These are phyloP conservation scores for Plasmodium falciparum DNA, from an alignment of 169 alveolate species.

Conservation along the genomic window DNA sequence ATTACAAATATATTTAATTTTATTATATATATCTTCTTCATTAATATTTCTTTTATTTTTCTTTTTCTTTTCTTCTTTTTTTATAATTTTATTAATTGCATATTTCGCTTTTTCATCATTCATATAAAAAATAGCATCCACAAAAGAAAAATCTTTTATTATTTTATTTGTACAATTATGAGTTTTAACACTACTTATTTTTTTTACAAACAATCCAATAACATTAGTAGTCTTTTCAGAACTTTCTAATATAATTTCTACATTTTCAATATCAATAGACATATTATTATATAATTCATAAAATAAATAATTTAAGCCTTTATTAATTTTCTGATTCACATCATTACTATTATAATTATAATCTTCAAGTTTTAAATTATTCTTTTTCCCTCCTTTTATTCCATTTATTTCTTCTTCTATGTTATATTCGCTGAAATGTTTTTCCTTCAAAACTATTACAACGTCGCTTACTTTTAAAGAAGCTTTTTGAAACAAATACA, in stretches of 20 bases:
- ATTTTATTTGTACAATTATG: conserved; percentile 19
- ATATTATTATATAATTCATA: conserved; percentile 54
- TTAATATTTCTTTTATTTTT: conserved; percentile 51
- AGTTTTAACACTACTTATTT: conserved; percentile 14
- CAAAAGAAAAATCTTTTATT: conserved; percentile 43
- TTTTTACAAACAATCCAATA: conserved; percentile 33
- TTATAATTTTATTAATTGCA: conserved; percentile 29
- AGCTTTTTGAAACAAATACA: conserved; percentile 66
- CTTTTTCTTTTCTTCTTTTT: conserved; percentile 46
- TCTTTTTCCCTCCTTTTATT: conserved; percentile 30
- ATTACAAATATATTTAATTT: conserved; percentile 20
- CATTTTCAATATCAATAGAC: conserved; percentile 56
- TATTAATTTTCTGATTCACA: conserved; percentile 30
- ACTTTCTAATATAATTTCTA: conserved; percentile 44
- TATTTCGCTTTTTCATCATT: conserved; percentile 57
- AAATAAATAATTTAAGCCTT: conserved; percentile 41
- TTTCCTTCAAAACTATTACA: conserved; percentile 49
- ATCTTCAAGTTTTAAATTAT: conserved; percentile 48
- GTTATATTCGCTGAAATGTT: conserved; percentile 40
- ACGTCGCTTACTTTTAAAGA: conserved; percentile 40
- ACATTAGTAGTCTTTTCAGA: conserved; percentile 46
- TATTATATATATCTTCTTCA: conserved; percentile 43
- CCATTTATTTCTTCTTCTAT: conserved; percentile 64
- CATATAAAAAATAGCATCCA: conserved; percentile 44
- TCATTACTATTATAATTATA: conserved; percentile 16